Conservation (phyloP, 75 land plant genomes). For the Selaginella tamariscina region DNA sequence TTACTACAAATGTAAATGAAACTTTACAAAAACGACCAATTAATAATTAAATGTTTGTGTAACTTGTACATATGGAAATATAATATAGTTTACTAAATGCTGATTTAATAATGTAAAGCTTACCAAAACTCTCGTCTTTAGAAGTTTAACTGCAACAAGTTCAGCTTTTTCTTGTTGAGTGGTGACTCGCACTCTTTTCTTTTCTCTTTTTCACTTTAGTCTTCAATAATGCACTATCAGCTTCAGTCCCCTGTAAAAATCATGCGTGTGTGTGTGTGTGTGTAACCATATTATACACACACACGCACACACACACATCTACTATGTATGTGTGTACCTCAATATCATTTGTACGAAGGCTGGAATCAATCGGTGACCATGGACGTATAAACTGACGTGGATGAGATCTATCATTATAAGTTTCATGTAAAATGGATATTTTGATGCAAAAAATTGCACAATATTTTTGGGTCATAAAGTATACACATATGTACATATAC, state of each 20-base stretch:
- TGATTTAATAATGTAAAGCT: neutral
- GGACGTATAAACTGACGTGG: neutral
- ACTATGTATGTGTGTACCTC: neutral
- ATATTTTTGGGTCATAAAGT: no score
- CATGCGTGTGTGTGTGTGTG: neutral
- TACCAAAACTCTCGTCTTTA: slow-evolving; percentile 5
- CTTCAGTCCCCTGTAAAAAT: slow-evolving; percentile 8
- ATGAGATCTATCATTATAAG: neutral
- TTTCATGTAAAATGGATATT: no score
- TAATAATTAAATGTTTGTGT: no score
- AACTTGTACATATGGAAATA: no score
- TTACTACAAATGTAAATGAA: no score
- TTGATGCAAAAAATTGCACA: no score
- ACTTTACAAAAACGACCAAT: no score
- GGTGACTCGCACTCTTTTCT: neutral
- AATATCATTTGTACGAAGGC: neutral
- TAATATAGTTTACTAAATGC: no score
- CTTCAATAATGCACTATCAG: neutral
- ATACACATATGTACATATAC: no score
- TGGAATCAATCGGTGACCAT: neutral
- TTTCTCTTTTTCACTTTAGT: neutral
- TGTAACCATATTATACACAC: no score
- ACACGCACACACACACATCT: neutral
- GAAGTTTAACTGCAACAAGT: slow-evolving; percentile 3
- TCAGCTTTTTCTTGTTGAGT: slow-evolving; percentile 9